Evolutionary conservation across 2,329 filamentous ascomycete species (phyloP).

Genomic region (Akanthomyces dipterigenus): DNA sequence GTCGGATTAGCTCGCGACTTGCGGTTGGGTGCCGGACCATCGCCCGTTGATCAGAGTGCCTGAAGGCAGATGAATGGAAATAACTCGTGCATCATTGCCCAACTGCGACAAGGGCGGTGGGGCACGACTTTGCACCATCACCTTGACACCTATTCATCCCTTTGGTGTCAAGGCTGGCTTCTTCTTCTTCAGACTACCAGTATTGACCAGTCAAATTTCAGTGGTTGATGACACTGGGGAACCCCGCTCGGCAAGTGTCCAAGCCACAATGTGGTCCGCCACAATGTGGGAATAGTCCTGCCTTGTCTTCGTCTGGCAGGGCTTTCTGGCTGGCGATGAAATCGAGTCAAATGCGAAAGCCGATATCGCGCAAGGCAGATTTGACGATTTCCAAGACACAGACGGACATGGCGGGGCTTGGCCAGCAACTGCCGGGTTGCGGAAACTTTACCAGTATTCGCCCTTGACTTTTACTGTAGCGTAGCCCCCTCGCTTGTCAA

Average conservation of each 20-base stretch:
- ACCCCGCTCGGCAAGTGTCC: not conserved
- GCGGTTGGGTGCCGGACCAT: not conserved
- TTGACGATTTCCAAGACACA: not conserved
- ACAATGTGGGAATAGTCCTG: not conserved
- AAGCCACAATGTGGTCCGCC: too few species aligned
- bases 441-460: too few species aligned
- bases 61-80: not conserved
- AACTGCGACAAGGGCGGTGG: not conserved
- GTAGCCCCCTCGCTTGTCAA: too few species aligned
- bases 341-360: not conserved
- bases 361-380: not conserved
- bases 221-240: not conserved
- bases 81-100: not conserved
- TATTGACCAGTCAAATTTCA: not conserved
- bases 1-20: not conserved
- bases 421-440: not conserved
- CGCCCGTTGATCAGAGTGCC: not conserved
- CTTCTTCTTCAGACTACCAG: not conserved
- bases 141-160: too few species aligned
- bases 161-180: not conserved
- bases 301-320: not conserved
- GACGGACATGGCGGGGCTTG: not conserved
- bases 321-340: not conserved
- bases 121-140: not conserved
- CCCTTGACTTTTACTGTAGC: too few species aligned